Base-by-base conservation (phyloP, 768 basidiomycete genomes). In the Exsudoporus frostii region DNA sequence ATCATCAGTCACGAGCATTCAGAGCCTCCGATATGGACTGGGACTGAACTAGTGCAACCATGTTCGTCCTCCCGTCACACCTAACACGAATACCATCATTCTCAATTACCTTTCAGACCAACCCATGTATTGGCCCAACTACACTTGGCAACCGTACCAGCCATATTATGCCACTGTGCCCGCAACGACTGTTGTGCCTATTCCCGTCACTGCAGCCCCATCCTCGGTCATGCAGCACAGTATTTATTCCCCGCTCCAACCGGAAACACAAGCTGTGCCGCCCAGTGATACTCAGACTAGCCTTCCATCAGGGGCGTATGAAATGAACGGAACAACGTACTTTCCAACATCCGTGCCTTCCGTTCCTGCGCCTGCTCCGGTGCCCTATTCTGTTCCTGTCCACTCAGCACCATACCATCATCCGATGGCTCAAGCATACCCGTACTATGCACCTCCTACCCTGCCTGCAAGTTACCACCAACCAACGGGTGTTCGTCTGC, bases 241-340 rank as follows among this genome's bases (percentile, higher is more conserved):
- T 22, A 25, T 15, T 24, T 47, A 50, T 53, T 30, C 30, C 3
- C 53, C 36, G 14, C 48, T 25, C 1, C 58, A 27, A 51, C 30
- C 37, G 17, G 33, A 27, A 9, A 22, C 24, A n/a, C 53, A 47
- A 15, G n/a, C 5, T 10, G 46, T 20, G 17, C 27, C 37, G 19
- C 50, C 36, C n/a, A 45, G 6, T 24, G 48, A 49, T 32, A n/a
- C 32, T 22, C 49, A 27, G 46, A 42, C 32, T 13, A 25, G 17
- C 25, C 58, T 65, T 43, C 57, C 60, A 3, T 19, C 38, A 7
- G 59, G 62, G 13, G 9, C 66, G 19, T 65, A 58, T 44, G 52
- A 70, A 52, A 44, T 70, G 5, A 52, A 62, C 8, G 68, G 68
- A 11, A 71, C 70, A 36, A 71, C 57, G 2, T 70, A 66, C 57